These are phyloP conservation scores for Blastomyces parvus DNA, from an alignment of 2,329 filamentous ascomycete genomes.

Conservation along the genomic window DNA sequence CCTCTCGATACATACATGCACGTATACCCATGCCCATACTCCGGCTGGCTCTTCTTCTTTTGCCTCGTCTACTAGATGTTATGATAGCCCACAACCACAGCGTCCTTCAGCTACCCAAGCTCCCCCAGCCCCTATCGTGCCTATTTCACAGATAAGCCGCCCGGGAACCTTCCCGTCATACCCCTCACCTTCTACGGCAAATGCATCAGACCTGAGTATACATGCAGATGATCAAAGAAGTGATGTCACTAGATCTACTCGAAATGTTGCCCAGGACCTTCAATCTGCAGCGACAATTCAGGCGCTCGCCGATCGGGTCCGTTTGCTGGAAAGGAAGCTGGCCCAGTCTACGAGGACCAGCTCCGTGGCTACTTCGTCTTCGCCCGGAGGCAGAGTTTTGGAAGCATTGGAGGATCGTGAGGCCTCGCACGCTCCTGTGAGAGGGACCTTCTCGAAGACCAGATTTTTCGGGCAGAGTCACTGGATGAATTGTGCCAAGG, in stretches of 20 bases:
- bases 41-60: neutral
- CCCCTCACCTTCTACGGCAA: neutral
- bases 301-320: constrained; percentile 3
- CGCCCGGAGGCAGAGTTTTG: neutral
- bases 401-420: neutral
- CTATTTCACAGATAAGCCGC: neutral
- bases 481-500: constrained; percentile 37
- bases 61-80: neutral
- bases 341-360: neutral
- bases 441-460: constrained; percentile 32
- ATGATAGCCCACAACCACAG: neutral
- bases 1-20: neutral
- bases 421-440: neutral
- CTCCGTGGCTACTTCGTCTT: neutral
- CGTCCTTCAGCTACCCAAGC: neutral
- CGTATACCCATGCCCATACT: neutral
- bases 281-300: constrained; percentile 4
- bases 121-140: neutral
- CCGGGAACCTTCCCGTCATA: neutral
- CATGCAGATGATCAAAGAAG: neutral
- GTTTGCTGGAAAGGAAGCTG: constrained; percentile 4
- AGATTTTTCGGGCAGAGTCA: constrained; percentile 45
- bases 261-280: neutral
- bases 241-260: neutral
- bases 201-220: neutral